Evolutionary conservation across 202 grass and related monocot species (phyloP).

Genomic region (Panicum hallii): DNA sequence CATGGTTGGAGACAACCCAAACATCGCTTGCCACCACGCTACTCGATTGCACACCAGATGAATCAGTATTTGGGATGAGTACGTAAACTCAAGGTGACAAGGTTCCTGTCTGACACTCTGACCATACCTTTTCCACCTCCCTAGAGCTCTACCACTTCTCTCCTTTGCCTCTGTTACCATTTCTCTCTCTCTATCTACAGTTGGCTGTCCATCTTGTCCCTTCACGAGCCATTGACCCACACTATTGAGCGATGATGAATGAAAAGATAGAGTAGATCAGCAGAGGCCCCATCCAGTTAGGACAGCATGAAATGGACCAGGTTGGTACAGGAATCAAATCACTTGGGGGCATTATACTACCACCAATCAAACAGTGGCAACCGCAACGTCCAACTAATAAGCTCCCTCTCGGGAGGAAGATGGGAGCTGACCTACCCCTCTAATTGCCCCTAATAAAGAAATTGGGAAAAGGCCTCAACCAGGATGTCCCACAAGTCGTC

Average conservation of each 20-base stretch:
- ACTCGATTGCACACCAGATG: no score
- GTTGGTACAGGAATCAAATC: conserved; percentile 44
- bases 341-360: background rate
- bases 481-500: background rate
- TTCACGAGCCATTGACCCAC: conserved; percentile 17
- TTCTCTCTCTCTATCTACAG: background rate
- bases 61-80: no score
- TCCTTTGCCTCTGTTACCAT: background rate
- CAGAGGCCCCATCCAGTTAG: background rate
- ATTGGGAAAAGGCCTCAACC: background rate
- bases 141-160: background rate
- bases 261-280: conserved; percentile 26
- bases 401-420: conserved; percentile 31
- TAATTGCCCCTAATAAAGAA: conserved; percentile 13
- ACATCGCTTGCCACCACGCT: no score
- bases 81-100: no score
- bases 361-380: conserved; percentile 26
- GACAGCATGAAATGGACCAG: conserved; percentile 32
- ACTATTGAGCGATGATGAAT: conserved; percentile 25
- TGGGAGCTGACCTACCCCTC: conserved; percentile 16
- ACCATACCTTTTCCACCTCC: no score
- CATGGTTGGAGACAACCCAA: background rate
- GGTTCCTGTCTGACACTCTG: no score
- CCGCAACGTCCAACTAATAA: conserved; percentile 38
- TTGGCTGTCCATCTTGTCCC: background rate